Evolutionary conservation across 2,329 filamentous ascomycete species (phyloP).

Genomic region (Chrysoporthe cubensis): DNA sequence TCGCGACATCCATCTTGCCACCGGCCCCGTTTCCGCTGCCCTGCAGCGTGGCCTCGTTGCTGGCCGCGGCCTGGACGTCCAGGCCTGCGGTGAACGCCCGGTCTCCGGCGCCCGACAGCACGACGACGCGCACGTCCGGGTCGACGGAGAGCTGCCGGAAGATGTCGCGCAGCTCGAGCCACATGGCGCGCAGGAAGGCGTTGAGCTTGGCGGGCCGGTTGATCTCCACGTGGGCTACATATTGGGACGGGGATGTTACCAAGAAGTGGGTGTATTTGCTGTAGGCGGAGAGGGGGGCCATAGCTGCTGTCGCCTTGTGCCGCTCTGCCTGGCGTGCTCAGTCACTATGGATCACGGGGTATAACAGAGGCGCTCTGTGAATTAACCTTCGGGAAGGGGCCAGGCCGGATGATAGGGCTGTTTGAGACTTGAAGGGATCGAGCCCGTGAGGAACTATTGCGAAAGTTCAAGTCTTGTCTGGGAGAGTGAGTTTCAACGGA

Average conservation of each 20-base stretch:
- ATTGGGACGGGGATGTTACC: constrained; percentile 70
- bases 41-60: constrained; percentile 49
- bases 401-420: neutral
- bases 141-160: constrained; percentile 75
- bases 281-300: constrained; percentile 39
- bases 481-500: neutral
- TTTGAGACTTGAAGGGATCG: neutral
- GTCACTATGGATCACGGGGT: neutral
- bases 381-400: neutral
- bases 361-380: neutral
- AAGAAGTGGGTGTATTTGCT: constrained; percentile 68
- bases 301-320: neutral
- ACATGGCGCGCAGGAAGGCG: constrained; percentile 83
- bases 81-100: constrained; percentile 85
- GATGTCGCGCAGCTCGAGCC: constrained; percentile 75
- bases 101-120: constrained; percentile 81
- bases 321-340: neutral
- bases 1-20: constrained; percentile 58
- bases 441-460: neutral
- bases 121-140: constrained; percentile 72
- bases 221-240: constrained; percentile 90
- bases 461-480: neutral
- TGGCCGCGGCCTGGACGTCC: constrained; percentile 74
- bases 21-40: constrained; percentile 32
- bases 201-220: constrained; percentile 87